Conservation (phyloP, 768 basidiomycete species). For the Pluteus cervinus region DNA sequence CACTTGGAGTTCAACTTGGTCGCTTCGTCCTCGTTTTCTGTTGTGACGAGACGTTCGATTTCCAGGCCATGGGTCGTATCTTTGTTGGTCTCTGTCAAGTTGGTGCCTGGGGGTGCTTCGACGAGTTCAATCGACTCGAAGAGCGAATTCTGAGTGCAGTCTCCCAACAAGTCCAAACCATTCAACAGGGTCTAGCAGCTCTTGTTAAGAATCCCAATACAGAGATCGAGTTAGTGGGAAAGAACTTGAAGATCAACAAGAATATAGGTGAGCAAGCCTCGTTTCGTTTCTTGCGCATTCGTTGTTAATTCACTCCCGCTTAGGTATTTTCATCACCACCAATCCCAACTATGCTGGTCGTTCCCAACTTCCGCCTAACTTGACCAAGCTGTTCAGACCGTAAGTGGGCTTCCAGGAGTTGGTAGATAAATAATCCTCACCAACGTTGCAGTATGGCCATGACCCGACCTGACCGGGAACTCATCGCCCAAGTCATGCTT, state of each 20-base stretch:
- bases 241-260: slow-evolving; percentile 86
- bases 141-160: slow-evolving; percentile 97
- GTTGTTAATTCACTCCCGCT: slow-evolving; percentile 5
- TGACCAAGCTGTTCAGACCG: slow-evolving; percentile 93
- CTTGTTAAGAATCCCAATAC: slow-evolving; percentile 77
- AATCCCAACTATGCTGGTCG: slow-evolving; percentile 99
- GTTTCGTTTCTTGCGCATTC: neutral
- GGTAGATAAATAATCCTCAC: slow-evolving; percentile 8
- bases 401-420: slow-evolving; percentile 30
- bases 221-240: slow-evolving; percentile 95
- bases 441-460: slow-evolving; percentile 79
- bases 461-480: slow-evolving; percentile 96
- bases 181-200: slow-evolving; percentile 90
- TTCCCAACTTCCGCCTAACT: slow-evolving; percentile 80
- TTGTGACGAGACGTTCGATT: slow-evolving; percentile 99
- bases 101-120: slow-evolving; percentile 98
- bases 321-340: slow-evolving; percentile 97
- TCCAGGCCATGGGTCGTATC: slow-evolving; percentile 99
- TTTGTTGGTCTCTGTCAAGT: slow-evolving; percentile 99
- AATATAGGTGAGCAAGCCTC: slow-evolving; percentile 64
- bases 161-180: slow-evolving; percentile 97
- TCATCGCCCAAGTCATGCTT: slow-evolving; percentile 98
- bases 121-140: slow-evolving; percentile 97
- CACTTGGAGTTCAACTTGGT: slow-evolving; percentile 93
- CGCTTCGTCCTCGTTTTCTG: slow-evolving; percentile 99